These are phyloP conservation scores for Didymella glomerata DNA, from an alignment of 2,329 filamentous ascomycete genomes.

Conservation along the genomic window DNA sequence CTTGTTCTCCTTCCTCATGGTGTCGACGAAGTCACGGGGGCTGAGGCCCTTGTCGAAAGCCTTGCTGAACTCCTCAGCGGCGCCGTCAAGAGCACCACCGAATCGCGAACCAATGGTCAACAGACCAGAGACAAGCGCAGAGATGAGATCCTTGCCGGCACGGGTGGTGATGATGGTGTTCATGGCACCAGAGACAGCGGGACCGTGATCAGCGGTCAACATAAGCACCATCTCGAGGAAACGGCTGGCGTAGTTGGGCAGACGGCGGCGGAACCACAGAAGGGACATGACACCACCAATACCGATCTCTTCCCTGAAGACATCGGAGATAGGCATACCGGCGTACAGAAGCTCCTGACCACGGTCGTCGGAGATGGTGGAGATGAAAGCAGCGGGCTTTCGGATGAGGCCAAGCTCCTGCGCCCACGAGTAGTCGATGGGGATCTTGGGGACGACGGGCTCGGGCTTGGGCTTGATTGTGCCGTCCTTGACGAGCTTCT, in stretches of 20 bases:
- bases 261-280: slow-evolving; percentile 98
- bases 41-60: slow-evolving; percentile 98
- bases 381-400: slow-evolving; percentile 99
- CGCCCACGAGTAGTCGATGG: slow-evolving; percentile 99
- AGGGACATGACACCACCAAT: slow-evolving; percentile 99
- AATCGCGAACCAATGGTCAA: slow-evolving; percentile 98
- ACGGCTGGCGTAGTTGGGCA: slow-evolving; percentile 95
- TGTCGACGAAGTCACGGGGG: slow-evolving; percentile 98
- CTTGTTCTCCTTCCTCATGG: slow-evolving; percentile 99
- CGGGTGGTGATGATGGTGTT: slow-evolving; percentile 99
- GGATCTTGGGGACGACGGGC: slow-evolving; percentile 97
- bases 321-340: slow-evolving; percentile 99
- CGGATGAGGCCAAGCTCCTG: slow-evolving; percentile 99
- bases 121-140: slow-evolving; percentile 92
- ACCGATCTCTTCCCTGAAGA: slow-evolving; percentile 98
- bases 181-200: slow-evolving; percentile 99
- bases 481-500: slow-evolving; percentile 84
- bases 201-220: slow-evolving; percentile 98
- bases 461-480: slow-evolving; percentile 86
- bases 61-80: slow-evolving; percentile 97
- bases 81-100: slow-evolving; percentile 96
- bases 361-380: slow-evolving; percentile 99
- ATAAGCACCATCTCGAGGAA: slow-evolving; percentile 99
- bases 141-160: slow-evolving; percentile 98
- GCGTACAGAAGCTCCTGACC: slow-evolving; percentile 98